Evolutionary conservation across 257 asterid species (phyloP).

Genomic region (Leonotis leonurus): DNA sequence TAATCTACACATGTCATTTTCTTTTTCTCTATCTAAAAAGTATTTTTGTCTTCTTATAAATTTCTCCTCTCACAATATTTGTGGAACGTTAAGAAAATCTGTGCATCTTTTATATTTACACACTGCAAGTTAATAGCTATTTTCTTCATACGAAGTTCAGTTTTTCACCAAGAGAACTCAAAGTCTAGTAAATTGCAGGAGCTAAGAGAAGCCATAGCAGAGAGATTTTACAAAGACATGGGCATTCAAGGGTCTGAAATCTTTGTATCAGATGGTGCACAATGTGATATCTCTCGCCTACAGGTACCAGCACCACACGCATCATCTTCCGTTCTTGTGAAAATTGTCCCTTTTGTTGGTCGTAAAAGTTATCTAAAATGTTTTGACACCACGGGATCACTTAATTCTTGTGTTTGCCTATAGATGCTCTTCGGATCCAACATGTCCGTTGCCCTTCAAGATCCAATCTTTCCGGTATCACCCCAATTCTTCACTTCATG

Average conservation of each 20-base stretch:
- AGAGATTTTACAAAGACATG: conserved; percentile 41
- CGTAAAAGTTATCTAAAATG: background rate
- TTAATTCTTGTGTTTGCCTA: conserved; percentile 5
- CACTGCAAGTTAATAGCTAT: background rate
- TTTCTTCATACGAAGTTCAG: background rate
- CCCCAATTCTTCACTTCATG: conserved; percentile 1
- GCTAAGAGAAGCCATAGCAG: conserved; percentile 56
- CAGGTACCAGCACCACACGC: conserved; percentile 38
- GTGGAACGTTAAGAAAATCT: background rate
- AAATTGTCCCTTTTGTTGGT: background rate
- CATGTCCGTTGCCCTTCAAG: conserved; percentile 71
- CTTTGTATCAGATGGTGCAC: conserved; percentile 87
- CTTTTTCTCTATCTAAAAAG: background rate
- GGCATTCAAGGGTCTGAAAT: conserved; percentile 52
- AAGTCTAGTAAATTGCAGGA: conserved; percentile 32
- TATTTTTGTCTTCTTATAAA: background rate
- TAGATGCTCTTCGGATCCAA: conserved; percentile 82
- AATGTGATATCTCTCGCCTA: conserved; percentile 74
- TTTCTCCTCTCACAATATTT: background rate
- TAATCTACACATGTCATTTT: background rate
- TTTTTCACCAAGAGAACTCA: background rate
- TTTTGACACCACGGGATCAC: background rate
- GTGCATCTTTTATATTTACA: background rate
- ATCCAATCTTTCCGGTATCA: conserved; percentile 78
- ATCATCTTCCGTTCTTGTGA: background rate